Conservation (phyloP, 2,329 filamentous ascomycete species). For the Metarhizium humberi region DNA sequence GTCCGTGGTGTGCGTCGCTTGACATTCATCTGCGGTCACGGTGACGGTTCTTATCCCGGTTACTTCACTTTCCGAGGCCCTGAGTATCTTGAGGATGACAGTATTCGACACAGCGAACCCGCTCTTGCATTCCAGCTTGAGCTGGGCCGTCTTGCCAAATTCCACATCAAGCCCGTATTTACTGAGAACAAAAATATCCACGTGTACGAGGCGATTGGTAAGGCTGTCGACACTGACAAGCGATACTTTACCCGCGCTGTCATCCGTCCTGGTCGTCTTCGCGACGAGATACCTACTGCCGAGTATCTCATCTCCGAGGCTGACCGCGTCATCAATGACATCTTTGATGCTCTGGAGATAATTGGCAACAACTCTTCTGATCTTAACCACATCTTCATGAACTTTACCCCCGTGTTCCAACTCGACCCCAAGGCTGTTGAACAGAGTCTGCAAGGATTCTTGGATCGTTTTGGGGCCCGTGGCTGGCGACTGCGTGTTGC, state of each 20-base stretch:
- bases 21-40: constrained; percentile 93
- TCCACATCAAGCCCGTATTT: constrained; percentile 96
- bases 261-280: constrained; percentile 84
- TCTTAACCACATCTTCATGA: constrained; percentile 99
- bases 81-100: constrained; percentile 79
- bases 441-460: constrained; percentile 85
- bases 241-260: constrained; percentile 97
- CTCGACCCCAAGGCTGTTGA: constrained; percentile 84
- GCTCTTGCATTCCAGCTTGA: constrained; percentile 98
- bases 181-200: constrained; percentile 99
- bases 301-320: constrained; percentile 98
- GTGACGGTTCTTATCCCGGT: constrained; percentile 86
- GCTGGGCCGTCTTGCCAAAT: constrained; percentile 85
- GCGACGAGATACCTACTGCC: constrained; percentile 95
- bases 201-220: constrained; percentile 94
- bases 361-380: constrained; percentile 99
- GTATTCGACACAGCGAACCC: constrained; percentile 94
- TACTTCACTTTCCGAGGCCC: constrained; percentile 99
- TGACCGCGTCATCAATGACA: constrained; percentile 93
- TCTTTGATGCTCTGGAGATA: constrained; percentile 94
- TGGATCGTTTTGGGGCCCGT: constrained; percentile 90
- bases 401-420: constrained; percentile 96
- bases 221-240: constrained; percentile 92
- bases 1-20: constrained; percentile 76
- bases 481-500: constrained; percentile 95